Evolutionary conservation across 495 filamentous ascomycete genomes (phyloP).

Genomic region (Viridothelium virens): DNA sequence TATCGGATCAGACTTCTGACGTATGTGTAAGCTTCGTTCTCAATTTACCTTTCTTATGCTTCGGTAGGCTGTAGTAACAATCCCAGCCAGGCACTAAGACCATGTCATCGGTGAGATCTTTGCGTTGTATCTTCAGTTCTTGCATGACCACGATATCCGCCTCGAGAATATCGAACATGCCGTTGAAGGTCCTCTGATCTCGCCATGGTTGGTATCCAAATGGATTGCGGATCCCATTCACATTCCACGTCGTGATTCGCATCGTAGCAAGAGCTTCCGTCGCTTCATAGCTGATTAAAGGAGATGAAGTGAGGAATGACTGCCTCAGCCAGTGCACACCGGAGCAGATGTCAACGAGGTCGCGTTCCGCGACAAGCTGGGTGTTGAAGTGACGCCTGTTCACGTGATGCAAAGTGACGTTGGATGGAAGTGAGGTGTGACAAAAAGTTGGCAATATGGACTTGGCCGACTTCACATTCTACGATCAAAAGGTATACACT

Average conservation of each 20-base stretch:
- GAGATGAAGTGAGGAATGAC: not conserved
- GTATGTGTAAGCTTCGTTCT: not conserved
- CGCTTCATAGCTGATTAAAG: slow-evolving; percentile 23
- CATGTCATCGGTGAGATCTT: slow-evolving; percentile 93
- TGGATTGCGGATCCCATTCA: slow-evolving; percentile 94
- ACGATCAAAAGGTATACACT: not conserved
- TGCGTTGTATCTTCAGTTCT: slow-evolving; percentile 92
- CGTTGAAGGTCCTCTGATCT: slow-evolving; percentile 75
- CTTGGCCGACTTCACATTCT: not conserved
- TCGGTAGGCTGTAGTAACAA: slow-evolving; percentile 88
- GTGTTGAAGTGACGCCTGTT: not conserved
- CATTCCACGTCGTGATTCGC: slow-evolving; percentile 89
- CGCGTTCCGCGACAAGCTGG: not conserved
- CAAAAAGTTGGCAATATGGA: not conserved
- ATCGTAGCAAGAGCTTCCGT: slow-evolving; percentile 14
- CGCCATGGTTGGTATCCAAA: slow-evolving; percentile 96
- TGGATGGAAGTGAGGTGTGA: not conserved
- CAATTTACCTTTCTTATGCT: slow-evolving; percentile 74
- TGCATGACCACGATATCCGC: slow-evolving; percentile 94
- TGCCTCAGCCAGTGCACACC: not conserved
- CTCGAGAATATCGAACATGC: slow-evolving; percentile 91
- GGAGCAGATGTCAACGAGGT: not conserved
- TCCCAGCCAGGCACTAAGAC: slow-evolving; percentile 94
- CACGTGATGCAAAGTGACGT: not conserved
- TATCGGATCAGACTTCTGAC: not conserved